Evolutionary conservation across 768 basidiomycete species (phyloP).

Genomic region (Roridomyces roridus): DNA sequence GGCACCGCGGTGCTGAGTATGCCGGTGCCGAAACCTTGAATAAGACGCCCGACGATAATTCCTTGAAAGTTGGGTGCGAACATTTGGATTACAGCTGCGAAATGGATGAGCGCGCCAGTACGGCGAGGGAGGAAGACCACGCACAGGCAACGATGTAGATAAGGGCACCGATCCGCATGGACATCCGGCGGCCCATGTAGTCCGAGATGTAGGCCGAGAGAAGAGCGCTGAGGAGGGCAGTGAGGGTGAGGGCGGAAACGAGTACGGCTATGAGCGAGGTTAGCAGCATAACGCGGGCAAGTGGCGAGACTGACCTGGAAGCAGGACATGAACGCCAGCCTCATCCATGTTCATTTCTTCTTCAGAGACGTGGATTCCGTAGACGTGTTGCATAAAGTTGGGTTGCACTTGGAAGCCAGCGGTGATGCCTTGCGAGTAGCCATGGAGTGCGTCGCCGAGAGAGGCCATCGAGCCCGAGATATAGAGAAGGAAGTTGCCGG

Average conservation of each 20-base stretch:
- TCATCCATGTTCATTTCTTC: slow-evolving; percentile 47
- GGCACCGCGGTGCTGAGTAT: slow-evolving; percentile 59
- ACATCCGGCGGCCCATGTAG: slow-evolving; percentile 53
- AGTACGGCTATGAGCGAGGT: slow-evolving; percentile 44
- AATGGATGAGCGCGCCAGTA: background rate
- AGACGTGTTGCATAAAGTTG: slow-evolving; percentile 55
- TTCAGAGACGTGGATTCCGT: slow-evolving; percentile 48
- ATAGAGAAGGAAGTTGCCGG: slow-evolving; percentile 52
- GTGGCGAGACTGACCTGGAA: slow-evolving; percentile 43
- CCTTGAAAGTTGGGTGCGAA: slow-evolving; percentile 50
- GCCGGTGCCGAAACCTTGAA: slow-evolving; percentile 54
- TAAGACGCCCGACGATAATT: slow-evolving; percentile 47
- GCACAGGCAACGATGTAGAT: slow-evolving; percentile 50
- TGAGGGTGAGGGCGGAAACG: slow-evolving; percentile 56
- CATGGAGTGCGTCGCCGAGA: slow-evolving; percentile 63
- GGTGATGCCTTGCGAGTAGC: slow-evolving; percentile 60
- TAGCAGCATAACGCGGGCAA: background rate
- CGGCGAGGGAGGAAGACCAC: background rate
- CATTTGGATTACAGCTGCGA: slow-evolving; percentile 49
- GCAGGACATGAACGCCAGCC: slow-evolving; percentile 50
- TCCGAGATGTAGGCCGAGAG: slow-evolving; percentile 56
- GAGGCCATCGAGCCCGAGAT: slow-evolving; percentile 57
- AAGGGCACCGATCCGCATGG: slow-evolving; percentile 54
- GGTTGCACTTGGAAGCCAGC: slow-evolving; percentile 59
- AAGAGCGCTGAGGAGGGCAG: slow-evolving; percentile 53